These are phyloP conservation scores for Blepharisma stoltei DNA, from an alignment of 73 alveolate species.

Conservation along the genomic window DNA sequence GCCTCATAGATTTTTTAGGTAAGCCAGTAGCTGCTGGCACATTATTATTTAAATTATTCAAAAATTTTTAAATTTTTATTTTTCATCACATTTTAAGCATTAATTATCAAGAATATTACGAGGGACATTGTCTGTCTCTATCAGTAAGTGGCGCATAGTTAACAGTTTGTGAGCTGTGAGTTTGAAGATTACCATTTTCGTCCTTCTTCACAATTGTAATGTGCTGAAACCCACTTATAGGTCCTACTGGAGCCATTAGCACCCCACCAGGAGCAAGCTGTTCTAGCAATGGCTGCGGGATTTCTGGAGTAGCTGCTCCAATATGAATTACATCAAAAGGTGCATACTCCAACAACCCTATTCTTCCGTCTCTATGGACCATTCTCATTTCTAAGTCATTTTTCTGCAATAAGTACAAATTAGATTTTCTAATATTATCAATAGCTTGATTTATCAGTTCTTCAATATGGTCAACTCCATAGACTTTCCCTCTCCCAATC, in stretches of 20 bases:
- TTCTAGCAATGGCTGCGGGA: constrained; percentile 38
- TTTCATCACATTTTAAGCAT: background rate
- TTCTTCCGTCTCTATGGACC: constrained; percentile 70
- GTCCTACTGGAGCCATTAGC: constrained; percentile 63
- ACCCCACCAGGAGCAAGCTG: constrained; percentile 60
- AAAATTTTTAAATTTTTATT: background rate
- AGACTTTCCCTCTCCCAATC: constrained; percentile 48
- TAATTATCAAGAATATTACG: too few relatives aligned
- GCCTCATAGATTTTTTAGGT: too few relatives aligned
- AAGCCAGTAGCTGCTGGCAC: too few relatives aligned
- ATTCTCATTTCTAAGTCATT: constrained; percentile 29
- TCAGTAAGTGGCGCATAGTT: constrained; percentile 24
- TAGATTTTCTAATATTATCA: constrained; percentile 38
- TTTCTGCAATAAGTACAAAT: constrained; percentile 34
- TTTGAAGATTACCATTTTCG: background rate
- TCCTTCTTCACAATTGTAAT: background rate
- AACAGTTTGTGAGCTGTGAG: background rate
- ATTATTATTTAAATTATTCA: too few relatives aligned
- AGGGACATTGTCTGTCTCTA: constrained; percentile 15
- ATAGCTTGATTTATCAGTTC: constrained; percentile 36
- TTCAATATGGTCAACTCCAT: constrained; percentile 57
- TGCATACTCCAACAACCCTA: constrained; percentile 58
- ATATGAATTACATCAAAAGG: constrained; percentile 84
- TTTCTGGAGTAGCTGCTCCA: constrained; percentile 69
- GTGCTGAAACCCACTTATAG: background rate